Percentiles rank a stretch among this genome's conserved stretches.
Conservation (phyloP, 2,329 filamentous ascomycete species). For the Arthrobotrys iridis region DNA sequence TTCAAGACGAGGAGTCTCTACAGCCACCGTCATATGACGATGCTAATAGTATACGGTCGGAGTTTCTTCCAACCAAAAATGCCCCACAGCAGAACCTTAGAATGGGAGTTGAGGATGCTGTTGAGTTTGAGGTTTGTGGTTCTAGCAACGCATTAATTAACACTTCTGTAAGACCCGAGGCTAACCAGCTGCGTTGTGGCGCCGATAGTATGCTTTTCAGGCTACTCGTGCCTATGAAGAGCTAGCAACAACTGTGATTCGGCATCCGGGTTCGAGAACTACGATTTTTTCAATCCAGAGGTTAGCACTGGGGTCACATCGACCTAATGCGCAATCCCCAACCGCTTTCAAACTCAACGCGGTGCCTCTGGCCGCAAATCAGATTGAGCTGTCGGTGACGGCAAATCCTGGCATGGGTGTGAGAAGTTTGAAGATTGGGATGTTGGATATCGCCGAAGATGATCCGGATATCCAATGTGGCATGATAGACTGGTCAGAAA, state of each 20-base stretch:
- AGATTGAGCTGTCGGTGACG: conserved; percentile 18
- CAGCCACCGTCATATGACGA: conserved; percentile 44
- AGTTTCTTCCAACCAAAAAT: neutral
- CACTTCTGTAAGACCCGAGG: neutral
- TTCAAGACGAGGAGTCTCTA: conserved; percentile 15
- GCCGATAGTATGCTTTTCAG: conserved; percentile 33
- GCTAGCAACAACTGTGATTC: conserved; percentile 30
- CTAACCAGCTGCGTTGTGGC: neutral
- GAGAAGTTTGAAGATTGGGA: conserved; percentile 39
- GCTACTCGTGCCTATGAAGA: conserved; percentile 18
- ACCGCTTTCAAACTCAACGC: conserved; percentile 25
- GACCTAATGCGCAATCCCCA: neutral
- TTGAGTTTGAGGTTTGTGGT: conserved; percentile 44
- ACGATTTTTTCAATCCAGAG: conserved; percentile 34
- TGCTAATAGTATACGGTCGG: conserved; percentile 46
- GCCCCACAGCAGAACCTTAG: conserved; percentile 8
- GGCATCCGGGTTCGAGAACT: conserved; percentile 7
- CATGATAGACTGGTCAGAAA: conserved; percentile 27
- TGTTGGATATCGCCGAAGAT: conserved; percentile 44
- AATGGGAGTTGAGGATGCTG: conserved; percentile 13
- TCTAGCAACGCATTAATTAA: neutral
- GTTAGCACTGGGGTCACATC: conserved; percentile 18
- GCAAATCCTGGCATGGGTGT: conserved; percentile 22
- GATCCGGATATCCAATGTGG: conserved; percentile 45
- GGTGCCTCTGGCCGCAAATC: conserved; percentile 22